Evolutionary conservation across 169 alveolate species (phyloP).

Genomic region (Cryptosporidium meleagridis): DNA sequence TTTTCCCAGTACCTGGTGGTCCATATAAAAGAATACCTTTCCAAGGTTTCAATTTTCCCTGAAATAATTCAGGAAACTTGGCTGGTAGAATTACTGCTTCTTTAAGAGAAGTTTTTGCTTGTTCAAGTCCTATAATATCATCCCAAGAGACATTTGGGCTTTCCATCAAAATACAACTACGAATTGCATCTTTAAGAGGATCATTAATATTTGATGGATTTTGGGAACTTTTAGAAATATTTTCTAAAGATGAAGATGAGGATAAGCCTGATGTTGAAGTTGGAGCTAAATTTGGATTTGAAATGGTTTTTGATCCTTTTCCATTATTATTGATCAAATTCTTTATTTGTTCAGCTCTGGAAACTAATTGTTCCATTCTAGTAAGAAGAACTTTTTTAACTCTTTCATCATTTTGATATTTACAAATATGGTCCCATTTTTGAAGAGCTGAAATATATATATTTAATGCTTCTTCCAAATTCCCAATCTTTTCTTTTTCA

Average conservation of each 20-base stretch:
- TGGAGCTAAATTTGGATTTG: background rate
- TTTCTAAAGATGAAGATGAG: background rate
- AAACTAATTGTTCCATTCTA: conserved; percentile 68
- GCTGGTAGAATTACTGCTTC: conserved; percentile 96
- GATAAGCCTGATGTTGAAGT: background rate
- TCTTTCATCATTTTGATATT: conserved; percentile 54
- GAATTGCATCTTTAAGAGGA: conserved; percentile 79
- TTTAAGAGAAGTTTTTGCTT: conserved; percentile 92
- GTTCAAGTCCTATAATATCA: conserved; percentile 95
- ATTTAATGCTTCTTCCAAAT: conserved; percentile 73
- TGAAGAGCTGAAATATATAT: conserved; percentile 72
- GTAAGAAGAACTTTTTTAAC: conserved; percentile 44
- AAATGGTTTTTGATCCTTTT: background rate
- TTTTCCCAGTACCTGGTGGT: conserved; percentile 99
- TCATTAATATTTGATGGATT: conserved; percentile 28
- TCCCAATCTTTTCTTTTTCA: conserved; percentile 67
- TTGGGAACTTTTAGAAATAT: background rate
- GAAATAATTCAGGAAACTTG: conserved; percentile 94
- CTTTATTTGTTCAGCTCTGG: conserved; percentile 70
- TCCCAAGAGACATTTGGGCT: conserved; percentile 94
- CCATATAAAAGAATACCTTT: conserved; percentile 91
- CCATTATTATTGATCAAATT: conserved; percentile 5
- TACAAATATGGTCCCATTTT: conserved; percentile 66
- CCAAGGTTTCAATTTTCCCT: conserved; percentile 91
- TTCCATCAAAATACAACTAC: conserved; percentile 85